phyloP scores from a whole-genome alignment of 2,329 filamentous ascomycete genomes.

The Pseudocercospora ulei region DNA sequence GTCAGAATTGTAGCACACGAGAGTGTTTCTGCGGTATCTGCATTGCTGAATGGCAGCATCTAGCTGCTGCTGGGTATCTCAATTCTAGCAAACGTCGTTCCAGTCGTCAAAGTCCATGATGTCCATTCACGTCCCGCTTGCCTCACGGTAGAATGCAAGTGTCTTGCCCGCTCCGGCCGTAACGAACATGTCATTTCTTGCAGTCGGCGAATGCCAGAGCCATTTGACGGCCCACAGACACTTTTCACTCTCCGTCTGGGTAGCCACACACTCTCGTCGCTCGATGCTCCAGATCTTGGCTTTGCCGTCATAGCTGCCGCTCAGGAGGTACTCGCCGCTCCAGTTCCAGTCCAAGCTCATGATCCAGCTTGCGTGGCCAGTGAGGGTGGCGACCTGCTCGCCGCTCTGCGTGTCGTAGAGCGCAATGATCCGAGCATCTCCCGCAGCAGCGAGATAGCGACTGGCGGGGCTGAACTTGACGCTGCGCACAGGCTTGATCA shows the following conservation, averaged over 20 bases:
- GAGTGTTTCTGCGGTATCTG: too few species aligned
- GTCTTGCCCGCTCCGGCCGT: constrained; percentile 67
- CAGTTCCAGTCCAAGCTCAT: constrained; percentile 86
- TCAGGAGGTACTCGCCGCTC: constrained; percentile 83
- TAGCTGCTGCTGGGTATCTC: too few species aligned
- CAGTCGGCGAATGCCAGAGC: constrained; percentile 56
- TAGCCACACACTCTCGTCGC: constrained; percentile 73
- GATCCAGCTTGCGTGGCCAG: constrained; percentile 76
- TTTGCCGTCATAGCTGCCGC: constrained; percentile 77
- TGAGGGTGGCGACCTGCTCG: constrained; percentile 79
- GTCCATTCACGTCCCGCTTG: constrained; percentile 52
- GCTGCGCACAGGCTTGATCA: constrained; percentile 75
- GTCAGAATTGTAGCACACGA: too few species aligned
- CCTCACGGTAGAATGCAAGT: constrained; percentile 75
- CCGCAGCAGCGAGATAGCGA: constrained; percentile 76
- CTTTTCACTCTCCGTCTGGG: constrained; percentile 82
- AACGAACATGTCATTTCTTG: constrained; percentile 60
- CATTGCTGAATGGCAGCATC: too few species aligned
- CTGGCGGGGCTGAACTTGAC: constrained; percentile 81
- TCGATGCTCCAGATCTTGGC: constrained; percentile 94
- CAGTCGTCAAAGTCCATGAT: constrained; percentile 1
- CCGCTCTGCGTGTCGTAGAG: constrained; percentile 88
- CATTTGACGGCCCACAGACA: constrained; percentile 71
- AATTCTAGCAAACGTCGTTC: neutral
- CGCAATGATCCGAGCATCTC: constrained; percentile 78